These are phyloP conservation scores for Rubroshorea leprosula DNA, from an alignment of 345 rosid species.

Conservation along the genomic window DNA sequence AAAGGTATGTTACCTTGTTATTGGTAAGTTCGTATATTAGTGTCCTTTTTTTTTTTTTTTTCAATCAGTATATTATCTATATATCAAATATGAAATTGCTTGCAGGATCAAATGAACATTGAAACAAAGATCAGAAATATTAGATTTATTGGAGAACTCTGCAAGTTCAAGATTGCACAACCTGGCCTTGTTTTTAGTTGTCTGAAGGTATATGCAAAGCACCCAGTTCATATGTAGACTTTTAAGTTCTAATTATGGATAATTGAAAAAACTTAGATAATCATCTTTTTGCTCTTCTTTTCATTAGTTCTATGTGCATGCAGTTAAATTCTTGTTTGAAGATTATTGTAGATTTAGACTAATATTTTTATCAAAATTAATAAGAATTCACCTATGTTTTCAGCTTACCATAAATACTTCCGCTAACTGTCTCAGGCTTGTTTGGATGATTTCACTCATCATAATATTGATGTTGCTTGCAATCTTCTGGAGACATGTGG, in stretches of 20 bases:
- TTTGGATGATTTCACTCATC: conserved; percentile 97
- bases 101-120: conserved; percentile 99
- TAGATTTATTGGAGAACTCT: conserved; percentile 95
- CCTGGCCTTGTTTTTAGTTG: conserved; percentile 83
- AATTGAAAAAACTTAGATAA: not conserved
- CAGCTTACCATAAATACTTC: conserved; percentile 7
- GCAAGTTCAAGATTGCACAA: conserved; percentile 88
- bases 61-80: not conserved
- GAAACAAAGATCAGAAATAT: conserved; percentile 96
- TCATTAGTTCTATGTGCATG: not conserved
- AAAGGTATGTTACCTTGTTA: conserved; percentile 44
- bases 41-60: conserved; percentile 13
- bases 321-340: not conserved
- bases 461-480: conserved; percentile 98
- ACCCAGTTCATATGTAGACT: conserved; percentile 3
- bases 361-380: not conserved
- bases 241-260: not conserved
- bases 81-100: conserved; percentile 17
- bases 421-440: conserved; percentile 56
- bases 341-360: not conserved
- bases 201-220: conserved; percentile 62
- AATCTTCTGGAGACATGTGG: conserved; percentile 99
- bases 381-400: not conserved
- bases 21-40: conserved; percentile 10
- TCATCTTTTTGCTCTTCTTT: not conserved